These are phyloP conservation scores for Zangia roseola DNA, from an alignment of 768 basidiomycete species.

Conservation along the genomic window DNA sequence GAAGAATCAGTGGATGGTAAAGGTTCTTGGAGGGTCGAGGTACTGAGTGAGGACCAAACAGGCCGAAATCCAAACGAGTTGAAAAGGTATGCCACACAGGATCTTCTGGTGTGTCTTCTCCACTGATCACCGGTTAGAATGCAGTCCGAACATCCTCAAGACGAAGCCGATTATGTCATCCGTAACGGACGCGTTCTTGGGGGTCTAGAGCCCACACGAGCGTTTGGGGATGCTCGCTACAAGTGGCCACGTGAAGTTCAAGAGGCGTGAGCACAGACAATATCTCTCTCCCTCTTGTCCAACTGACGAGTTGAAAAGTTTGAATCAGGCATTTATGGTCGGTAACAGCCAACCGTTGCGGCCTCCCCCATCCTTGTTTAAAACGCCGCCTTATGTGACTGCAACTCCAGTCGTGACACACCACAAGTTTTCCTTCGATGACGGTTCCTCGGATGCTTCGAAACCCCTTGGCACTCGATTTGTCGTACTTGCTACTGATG, in stretches of 20 bases:
- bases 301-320: slow-evolving; percentile 30
- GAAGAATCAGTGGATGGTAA: slow-evolving; percentile 60
- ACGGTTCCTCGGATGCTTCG: slow-evolving; percentile 21
- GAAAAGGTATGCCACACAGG: slow-evolving; percentile 55
- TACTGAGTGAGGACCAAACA: slow-evolving; percentile 95
- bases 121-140: slow-evolving; percentile 45
- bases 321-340: slow-evolving; percentile 65
- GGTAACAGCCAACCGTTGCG: slow-evolving; percentile 62
- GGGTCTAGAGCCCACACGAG: slow-evolving; percentile 81
- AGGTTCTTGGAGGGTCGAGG: slow-evolving; percentile 88
- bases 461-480: slow-evolving; percentile 50
- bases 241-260: slow-evolving; percentile 81
- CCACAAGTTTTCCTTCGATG: slow-evolving; percentile 57
- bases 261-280: slow-evolving; percentile 51
- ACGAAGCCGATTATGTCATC: slow-evolving; percentile 73
- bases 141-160: slow-evolving; percentile 76
- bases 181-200: slow-evolving; percentile 81
- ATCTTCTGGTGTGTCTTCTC: neutral
- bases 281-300: neutral
- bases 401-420: slow-evolving; percentile 82
- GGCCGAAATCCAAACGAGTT: slow-evolving; percentile 87
- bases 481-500: slow-evolving; percentile 87
- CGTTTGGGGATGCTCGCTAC: slow-evolving; percentile 88
- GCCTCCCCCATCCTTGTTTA: slow-evolving; percentile 57
- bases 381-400: slow-evolving; percentile 92